Evolutionary conservation across 1,284 basidiomycete species (phyloP), one percentile per base, ranked within the genome.

Genomic region (Pterulicium gracile): DNA sequence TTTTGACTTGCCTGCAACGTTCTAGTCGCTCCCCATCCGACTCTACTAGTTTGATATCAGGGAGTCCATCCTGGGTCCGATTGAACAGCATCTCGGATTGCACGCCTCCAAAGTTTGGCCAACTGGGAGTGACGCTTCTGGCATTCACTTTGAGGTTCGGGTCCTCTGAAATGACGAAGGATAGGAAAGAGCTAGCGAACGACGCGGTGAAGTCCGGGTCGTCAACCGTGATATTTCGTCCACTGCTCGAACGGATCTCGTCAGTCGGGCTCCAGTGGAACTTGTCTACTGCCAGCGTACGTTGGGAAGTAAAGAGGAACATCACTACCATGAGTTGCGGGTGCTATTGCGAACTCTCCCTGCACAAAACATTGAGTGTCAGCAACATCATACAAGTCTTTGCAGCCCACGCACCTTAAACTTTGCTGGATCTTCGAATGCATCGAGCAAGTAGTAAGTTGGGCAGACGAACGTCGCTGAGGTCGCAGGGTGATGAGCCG

Each of bases 391-490:
- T 32, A 32, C 27, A 32, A n/a, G 27, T 32, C 47, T 42, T 17
- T 10, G n/a, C 7, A n/a, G n/a, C 27, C n/a, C 7, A 32, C 27
- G 10, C 10, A 54, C 60, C 51, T 61, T 62, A 45, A 51, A 61
- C 10, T n/a, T n/a, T 4, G 58, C 49, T 3, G 42, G 45, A 0
- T 50, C 49, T 1, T 45, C 17, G 49, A 63, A 64, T 12, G 61
- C 57, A 15, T 47, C 47, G 7, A 63, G 51, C 4, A 64, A 24
- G 24, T 42, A 50, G 47, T 65, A 63, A 1, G 62, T 58, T 2
- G 63, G 61, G 44, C 63, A 65, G 24, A 60, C 53, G 49, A 64
- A 63, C 14, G 62, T 61, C 12, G 60, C 62, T 64, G 42, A n/a
- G n/a, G n/a, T n/a, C n/a, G n/a, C n/a, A n/a, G n/a, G n/a, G n/a